Base-by-base conservation (phyloP, 768 basidiomycete species). In the Leccinum uliginosum region DNA sequence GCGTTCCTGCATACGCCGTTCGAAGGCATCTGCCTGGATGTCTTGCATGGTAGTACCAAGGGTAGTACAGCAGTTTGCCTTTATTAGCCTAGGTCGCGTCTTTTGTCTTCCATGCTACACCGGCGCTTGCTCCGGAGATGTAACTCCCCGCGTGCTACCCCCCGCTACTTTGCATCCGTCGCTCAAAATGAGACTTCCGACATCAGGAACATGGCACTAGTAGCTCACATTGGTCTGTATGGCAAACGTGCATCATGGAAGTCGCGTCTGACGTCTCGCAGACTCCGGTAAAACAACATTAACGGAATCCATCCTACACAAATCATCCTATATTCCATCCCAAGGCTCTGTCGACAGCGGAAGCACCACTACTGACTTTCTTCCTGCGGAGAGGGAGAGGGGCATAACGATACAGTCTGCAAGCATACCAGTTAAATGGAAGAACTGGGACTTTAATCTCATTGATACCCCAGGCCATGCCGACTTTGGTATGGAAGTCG, bases 401-500 rank as follows among this genome's bases (percentile, higher is more conserved):
- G 92, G 92, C 6, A 95, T 95, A 58, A 95, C 93, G 4, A 91
- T 95, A 57, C 93, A 94, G 66, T 91, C 91, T 21, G 93, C 92
- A 12, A 93, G 91, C 73, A 91, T 94, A 57, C 91, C 91, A 3
- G 89, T 92, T 38, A 80, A 81, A 66, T 93, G 91, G 91, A 87
- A 86, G 68, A 71, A 85, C 53, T 91, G 89, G 87, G 84, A 80
- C 1, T 87, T 90, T 72, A 95, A 93, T 67, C 80, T 95, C 46
- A 85, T 94, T 47, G 93, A 95, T 65, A 94, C 92, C 3, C 92
- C 92, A 15, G 92, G 92, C 34, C 92, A 95, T 73, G 93, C 91
- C 5, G 92, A 95, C 69, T 95, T 95, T 72, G 92, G 92, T n/a
- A 93, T 94, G 91, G 92, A 95, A 66, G 93, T 95, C 26, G 93